Evolutionary conservation across 495 filamentous ascomycete species (phyloP).

Genomic region (Penicillium argentinense): DNA sequence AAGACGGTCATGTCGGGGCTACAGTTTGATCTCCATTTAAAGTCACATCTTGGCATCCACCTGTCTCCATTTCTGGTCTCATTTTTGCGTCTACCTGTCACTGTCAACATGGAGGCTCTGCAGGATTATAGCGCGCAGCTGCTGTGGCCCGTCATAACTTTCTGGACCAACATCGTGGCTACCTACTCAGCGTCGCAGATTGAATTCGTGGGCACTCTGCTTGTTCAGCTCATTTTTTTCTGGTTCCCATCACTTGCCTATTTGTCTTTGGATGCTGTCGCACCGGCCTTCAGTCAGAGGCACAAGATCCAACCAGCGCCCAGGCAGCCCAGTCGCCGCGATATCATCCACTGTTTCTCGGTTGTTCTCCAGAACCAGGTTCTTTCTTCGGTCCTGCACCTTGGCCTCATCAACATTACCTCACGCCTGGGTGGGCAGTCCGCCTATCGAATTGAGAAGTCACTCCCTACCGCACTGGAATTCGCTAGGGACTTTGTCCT

Average conservation of each 20-base stretch:
- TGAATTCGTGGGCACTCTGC: constrained; percentile 46
- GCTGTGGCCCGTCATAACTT: neutral
- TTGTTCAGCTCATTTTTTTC: constrained; percentile 49
- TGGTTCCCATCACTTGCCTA: constrained; percentile 50
- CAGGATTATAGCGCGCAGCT: neutral
- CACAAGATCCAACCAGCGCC: constrained; percentile 58
- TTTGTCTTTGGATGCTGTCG: constrained; percentile 38
- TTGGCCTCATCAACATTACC: constrained; percentile 26
- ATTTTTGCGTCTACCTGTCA: no score
- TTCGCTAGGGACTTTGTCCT: constrained; percentile 44
- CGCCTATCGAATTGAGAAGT: constrained; percentile 33
- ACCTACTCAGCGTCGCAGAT: constrained; percentile 30
- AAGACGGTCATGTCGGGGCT: no score
- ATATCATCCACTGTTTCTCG: constrained; percentile 45
- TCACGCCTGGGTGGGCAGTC: constrained; percentile 13
- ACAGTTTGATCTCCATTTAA: no score
- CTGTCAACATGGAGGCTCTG: neutral
- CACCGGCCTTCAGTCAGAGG: constrained; percentile 46
- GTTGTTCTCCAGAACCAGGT: constrained; percentile 50
- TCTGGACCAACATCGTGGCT: constrained; percentile 28
- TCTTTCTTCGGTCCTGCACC: constrained; percentile 37
- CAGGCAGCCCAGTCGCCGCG: constrained; percentile 46
- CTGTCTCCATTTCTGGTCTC: no score
- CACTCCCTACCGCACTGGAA: constrained; percentile 33
- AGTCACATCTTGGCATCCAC: no score